These are phyloP conservation scores for Aphanomyces euteiches DNA, from an alignment of 352 stramenopile species.

Conservation along the genomic window DNA sequence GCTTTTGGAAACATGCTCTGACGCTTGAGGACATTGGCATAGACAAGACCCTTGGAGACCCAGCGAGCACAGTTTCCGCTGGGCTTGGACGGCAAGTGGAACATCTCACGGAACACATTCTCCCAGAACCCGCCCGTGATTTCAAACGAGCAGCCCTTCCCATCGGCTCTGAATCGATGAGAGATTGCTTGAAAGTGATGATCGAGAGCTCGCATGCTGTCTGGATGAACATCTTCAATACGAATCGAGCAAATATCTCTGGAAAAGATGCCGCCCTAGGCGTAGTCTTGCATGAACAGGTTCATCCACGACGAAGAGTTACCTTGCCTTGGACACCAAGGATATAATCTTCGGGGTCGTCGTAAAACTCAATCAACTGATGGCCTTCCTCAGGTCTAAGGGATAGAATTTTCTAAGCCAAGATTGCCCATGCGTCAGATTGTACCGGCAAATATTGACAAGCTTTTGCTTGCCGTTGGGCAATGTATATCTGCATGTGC, in stretches of 20 bases:
- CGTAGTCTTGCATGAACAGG: background rate
- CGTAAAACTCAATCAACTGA: constrained; percentile 32
- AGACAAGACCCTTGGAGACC: constrained; percentile 31
- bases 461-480: constrained; percentile 28
- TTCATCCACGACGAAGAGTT: background rate
- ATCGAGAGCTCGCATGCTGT: constrained; percentile 26
- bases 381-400: constrained; percentile 27
- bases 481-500: constrained; percentile 22
- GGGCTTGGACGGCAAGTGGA: constrained; percentile 26
- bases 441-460: constrained; percentile 31
- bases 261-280: constrained; percentile 31
- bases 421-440: background rate
- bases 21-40: constrained; percentile 30
- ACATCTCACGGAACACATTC: constrained; percentile 29
- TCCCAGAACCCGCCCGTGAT: constrained; percentile 32
- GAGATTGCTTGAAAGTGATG: constrained; percentile 30
- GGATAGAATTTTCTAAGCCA: no score
- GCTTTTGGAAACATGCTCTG: constrained; percentile 33
- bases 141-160: constrained; percentile 31
- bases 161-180: constrained; percentile 29
- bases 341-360: constrained; percentile 32
- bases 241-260: constrained; percentile 30
- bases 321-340: constrained; percentile 31
- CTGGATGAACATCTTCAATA: constrained; percentile 31
- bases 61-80: constrained; percentile 31